Conservation (phyloP, 2,329 filamentous ascomycete genomes). For the Trichoderma citrinoviride region DNA sequence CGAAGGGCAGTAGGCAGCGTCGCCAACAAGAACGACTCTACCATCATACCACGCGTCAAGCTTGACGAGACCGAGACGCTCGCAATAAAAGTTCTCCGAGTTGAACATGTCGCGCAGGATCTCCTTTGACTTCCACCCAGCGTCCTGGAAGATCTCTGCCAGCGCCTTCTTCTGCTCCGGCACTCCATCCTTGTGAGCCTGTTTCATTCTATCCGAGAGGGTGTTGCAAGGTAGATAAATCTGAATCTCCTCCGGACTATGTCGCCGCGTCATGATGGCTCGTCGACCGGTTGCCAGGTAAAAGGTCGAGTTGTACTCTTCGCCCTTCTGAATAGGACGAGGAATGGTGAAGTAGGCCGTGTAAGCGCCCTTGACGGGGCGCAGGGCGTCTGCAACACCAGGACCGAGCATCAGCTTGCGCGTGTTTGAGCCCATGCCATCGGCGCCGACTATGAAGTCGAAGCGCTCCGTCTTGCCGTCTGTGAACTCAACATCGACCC, state of each 20-base stretch:
- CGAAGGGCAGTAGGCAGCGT: constrained; percentile 46
- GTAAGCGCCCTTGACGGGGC: constrained; percentile 27
- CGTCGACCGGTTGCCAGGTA: constrained; percentile 40
- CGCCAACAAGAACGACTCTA: constrained; percentile 48
- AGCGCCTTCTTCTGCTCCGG: constrained; percentile 36
- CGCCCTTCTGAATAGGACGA: constrained; percentile 13
- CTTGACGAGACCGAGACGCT: constrained; percentile 44
- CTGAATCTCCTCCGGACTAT: constrained; percentile 28
- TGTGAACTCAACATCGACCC: constrained; percentile 22
- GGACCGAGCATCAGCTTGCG: constrained; percentile 19
- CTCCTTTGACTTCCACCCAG: constrained; percentile 44
- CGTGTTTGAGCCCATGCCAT: constrained; percentile 24
- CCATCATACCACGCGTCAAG: constrained; percentile 38
- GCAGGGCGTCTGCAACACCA: constrained; percentile 10
- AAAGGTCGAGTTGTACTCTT: constrained; percentile 24
- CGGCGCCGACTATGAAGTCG: constrained; percentile 25
- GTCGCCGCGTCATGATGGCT: constrained; percentile 33
- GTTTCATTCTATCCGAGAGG: constrained; percentile 26
- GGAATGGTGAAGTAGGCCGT: constrained; percentile 41
- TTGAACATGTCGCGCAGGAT: constrained; percentile 36
- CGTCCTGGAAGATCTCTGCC: constrained; percentile 39
- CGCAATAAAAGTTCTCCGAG: constrained; percentile 46
- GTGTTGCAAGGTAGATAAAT: constrained; percentile 29
- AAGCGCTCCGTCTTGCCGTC: constrained; percentile 23
- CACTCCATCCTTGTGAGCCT: constrained; percentile 25